A percentile compares a stretch with the other conserved stretches of the same genome.
Evolutionary conservation across 2,329 filamentous ascomycete genomes (phyloP).

Genomic region (Trichoderma sp.): DNA sequence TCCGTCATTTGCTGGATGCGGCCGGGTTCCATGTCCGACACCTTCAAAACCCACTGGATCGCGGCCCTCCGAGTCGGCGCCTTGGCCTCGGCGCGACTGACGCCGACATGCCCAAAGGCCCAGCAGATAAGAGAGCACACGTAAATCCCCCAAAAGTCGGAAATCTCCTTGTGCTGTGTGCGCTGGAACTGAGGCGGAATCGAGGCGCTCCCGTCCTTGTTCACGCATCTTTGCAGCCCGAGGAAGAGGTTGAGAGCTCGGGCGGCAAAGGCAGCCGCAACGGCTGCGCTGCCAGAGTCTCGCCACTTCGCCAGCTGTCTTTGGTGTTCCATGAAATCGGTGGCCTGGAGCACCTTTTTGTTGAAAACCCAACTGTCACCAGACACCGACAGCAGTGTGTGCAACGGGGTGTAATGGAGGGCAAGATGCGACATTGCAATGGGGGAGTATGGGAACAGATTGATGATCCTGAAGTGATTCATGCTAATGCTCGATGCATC

Average conservation of each 20-base stretch:
- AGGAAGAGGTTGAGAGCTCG: conserved; percentile 49
- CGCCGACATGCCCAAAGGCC: conserved; percentile 46
- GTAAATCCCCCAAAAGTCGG: conserved; percentile 55
- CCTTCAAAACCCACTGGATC: conserved; percentile 38
- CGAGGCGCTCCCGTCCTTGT: conserved; percentile 10
- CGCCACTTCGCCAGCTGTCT: conserved; percentile 46
- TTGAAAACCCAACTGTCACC: conserved; percentile 58
- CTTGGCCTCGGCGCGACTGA: conserved; percentile 22
- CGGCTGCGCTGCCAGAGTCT: conserved; percentile 42
- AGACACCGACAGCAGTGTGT: conserved; percentile 54
- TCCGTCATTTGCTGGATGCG: conserved; percentile 38
- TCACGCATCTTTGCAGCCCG: conserved; percentile 23
- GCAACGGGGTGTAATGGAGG: conserved; percentile 56
- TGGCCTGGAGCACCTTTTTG: conserved; percentile 46
- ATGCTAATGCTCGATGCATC: conserved; percentile 26
- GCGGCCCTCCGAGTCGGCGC: conserved; percentile 30
- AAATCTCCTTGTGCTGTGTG: conserved; percentile 37
- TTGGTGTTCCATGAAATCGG: conserved; percentile 47
- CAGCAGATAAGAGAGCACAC: conserved; percentile 58
- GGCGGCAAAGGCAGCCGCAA: conserved; percentile 50
- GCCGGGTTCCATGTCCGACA: conserved; percentile 40
- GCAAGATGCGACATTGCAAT: conserved; percentile 54
- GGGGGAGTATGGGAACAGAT: conserved; percentile 44
- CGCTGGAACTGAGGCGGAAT: conserved; percentile 15
- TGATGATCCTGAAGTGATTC: conserved; percentile 32